Evolutionary conservation across 2,329 filamentous ascomycete genomes (phyloP).

Genomic region (Nannizziopsis arthrosporioides): DNA sequence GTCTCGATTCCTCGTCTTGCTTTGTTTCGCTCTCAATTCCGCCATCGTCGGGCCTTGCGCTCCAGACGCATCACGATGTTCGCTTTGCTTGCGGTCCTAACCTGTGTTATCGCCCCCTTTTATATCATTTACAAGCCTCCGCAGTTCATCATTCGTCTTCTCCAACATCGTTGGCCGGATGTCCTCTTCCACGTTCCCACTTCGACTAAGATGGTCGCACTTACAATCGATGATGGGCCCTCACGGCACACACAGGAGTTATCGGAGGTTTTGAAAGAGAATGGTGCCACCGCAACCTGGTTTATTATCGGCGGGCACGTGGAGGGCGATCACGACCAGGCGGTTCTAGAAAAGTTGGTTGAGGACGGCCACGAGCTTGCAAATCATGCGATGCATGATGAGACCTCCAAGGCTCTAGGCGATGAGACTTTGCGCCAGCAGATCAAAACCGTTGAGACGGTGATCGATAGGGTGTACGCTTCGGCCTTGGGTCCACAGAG

Average conservation of each 20-base stretch:
- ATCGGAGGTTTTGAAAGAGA: slow-evolving; percentile 51
- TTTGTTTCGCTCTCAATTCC: slow-evolving; percentile 5
- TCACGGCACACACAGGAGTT: slow-evolving; percentile 61
- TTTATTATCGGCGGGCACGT: slow-evolving; percentile 80
- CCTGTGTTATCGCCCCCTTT: slow-evolving; percentile 28
- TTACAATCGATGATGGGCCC: slow-evolving; percentile 81
- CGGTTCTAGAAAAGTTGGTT: slow-evolving; percentile 47
- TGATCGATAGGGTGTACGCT: slow-evolving; percentile 48
- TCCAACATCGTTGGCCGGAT: slow-evolving; percentile 61
- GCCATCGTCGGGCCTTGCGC: slow-evolving; percentile 5
- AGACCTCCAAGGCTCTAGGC: slow-evolving; percentile 54
- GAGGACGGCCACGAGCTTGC: slow-evolving; percentile 51
- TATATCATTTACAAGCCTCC: slow-evolving; percentile 78
- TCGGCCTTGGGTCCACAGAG: slow-evolving; percentile 17
- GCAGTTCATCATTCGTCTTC: slow-evolving; percentile 54
- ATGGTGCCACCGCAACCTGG: slow-evolving; percentile 67
- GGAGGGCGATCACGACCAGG: slow-evolving; percentile 24
- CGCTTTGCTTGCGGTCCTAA: slow-evolving; percentile 4
- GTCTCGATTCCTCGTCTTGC: slow-evolving; percentile 2
- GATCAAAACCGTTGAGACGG: slow-evolving; percentile 51
- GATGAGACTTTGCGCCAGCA: slow-evolving; percentile 50
- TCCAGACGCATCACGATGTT: slow-evolving; percentile 3
- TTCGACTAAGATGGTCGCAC: slow-evolving; percentile 55
- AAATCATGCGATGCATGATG: slow-evolving; percentile 84
- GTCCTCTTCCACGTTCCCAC: slow-evolving; percentile 59